Conservation (phyloP, 2,329 filamentous ascomycete species). For the Hirsutella rhossiliensis region DNA sequence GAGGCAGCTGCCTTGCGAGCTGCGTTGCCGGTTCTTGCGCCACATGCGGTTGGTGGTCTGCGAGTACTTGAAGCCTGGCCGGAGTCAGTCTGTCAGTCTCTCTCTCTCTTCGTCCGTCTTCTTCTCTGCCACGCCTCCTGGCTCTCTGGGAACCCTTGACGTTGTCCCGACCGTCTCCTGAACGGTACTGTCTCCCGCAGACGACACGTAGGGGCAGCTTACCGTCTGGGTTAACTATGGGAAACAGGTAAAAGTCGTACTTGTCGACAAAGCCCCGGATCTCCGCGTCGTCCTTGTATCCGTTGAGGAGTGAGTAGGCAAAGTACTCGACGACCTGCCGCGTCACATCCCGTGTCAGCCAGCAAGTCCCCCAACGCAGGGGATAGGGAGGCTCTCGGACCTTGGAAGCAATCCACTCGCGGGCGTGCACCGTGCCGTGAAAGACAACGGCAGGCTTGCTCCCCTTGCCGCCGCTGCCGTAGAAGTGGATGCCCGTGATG, state of each 20-base stretch:
- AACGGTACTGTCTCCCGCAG: too few relatives aligned
- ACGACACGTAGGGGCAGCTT: too few relatives aligned
- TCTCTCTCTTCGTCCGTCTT: neutral
- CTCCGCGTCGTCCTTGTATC: conserved; percentile 26
- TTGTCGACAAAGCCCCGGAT: conserved; percentile 38
- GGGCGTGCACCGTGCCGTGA: conserved; percentile 46
- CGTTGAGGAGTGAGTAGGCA: conserved; percentile 33
- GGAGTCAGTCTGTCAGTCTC: too few relatives aligned
- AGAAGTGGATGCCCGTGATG: conserved; percentile 53
- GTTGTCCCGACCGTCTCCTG: too few relatives aligned
- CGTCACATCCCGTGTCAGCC: conserved; percentile 1
- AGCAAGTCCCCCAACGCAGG: neutral
- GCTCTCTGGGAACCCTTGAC: too few relatives aligned
- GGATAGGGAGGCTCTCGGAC: conserved; percentile 20
- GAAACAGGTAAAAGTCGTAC: conserved; percentile 56
- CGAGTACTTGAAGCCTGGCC: conserved; percentile 44
- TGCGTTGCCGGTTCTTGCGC: conserved; percentile 45
- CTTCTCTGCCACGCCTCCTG: too few relatives aligned
- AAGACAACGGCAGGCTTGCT: conserved; percentile 40
- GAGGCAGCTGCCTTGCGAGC: conserved; percentile 26
- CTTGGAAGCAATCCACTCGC: conserved; percentile 48
- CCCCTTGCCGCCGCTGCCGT: conserved; percentile 30
- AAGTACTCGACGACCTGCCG: conserved; percentile 36
- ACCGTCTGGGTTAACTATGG: conserved; percentile 51
- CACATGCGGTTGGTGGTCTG: conserved; percentile 45